Conservation (phyloP, 352 stramenopile species). For the Globisporangium barbulae region DNA sequence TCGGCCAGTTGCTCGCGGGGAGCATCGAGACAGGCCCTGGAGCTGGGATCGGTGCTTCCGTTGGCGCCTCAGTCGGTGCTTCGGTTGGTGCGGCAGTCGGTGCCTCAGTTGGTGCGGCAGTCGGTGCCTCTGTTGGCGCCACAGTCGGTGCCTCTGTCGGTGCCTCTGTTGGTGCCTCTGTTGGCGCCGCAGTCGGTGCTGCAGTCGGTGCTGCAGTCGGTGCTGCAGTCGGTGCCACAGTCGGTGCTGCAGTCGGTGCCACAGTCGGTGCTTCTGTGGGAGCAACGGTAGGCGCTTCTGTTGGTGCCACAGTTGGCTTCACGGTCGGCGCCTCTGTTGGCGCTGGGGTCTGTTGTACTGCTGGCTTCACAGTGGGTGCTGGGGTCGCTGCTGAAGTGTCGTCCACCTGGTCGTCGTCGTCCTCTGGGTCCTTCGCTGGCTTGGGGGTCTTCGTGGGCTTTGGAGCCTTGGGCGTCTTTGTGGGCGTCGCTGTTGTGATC, state of each 20-base stretch:
- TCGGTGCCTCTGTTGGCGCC: conserved; percentile 7
- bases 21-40: conserved; percentile 2
- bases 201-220: conserved; percentile 5
- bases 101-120: conserved; percentile 8
- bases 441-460: neutral
- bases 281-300: neutral
- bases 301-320: too few species aligned
- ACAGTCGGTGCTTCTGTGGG: neutral
- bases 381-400: neutral
- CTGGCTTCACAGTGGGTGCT: conserved; percentile 1
- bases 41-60: conserved; percentile 3
- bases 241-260: conserved; percentile 12
- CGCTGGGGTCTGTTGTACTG: conserved; percentile 1
- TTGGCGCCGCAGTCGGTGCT: conserved; percentile 14
- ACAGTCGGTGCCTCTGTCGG: conserved; percentile 8
- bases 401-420: neutral
- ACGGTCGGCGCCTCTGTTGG: conserved; percentile 10
- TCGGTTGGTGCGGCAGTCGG: conserved; percentile 12
- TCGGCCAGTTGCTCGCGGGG: conserved; percentile 42
- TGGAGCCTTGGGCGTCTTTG: conserved; percentile 1
- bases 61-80: conserved; percentile 13
- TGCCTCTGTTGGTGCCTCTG: conserved; percentile 9
- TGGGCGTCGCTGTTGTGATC: neutral
- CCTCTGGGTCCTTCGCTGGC: neutral
- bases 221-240: conserved; percentile 12